phyloP scores from a whole-genome alignment of 2,329 filamentous ascomycete species.

The Cadophora luteo-olivacea region DNA sequence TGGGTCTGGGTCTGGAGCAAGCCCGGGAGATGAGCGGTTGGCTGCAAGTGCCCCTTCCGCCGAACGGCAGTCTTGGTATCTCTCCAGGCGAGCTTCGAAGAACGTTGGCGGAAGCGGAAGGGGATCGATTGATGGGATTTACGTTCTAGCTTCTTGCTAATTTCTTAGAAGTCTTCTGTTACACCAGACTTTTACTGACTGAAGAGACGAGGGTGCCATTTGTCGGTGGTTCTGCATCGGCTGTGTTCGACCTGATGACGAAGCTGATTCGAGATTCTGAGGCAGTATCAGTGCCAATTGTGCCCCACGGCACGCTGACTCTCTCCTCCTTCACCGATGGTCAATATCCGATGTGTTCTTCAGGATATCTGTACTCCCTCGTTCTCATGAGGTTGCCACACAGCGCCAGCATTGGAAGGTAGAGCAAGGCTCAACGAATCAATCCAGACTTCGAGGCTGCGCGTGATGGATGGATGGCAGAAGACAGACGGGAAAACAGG shows the following conservation, averaged over 20 bases:
- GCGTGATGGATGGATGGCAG: not conserved
- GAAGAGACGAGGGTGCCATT: not conserved
- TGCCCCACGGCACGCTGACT: not conserved
- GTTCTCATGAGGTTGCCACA: not conserved
- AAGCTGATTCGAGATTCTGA: conserved; percentile 4
- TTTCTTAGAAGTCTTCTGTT: not conserved
- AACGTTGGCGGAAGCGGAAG: not conserved
- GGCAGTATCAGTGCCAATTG: conserved; percentile 1
- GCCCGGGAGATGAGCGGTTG: not conserved
- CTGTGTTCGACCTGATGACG: conserved; percentile 1
- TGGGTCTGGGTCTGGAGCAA: not conserved
- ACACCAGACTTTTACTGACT: not conserved
- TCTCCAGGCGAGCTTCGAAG: not conserved
- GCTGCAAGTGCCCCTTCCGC: conserved; percentile 1
- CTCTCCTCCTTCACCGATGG: not conserved
- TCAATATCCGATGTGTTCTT: not conserved
- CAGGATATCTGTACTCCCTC: not conserved
- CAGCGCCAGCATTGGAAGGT: not conserved
- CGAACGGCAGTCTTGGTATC: conserved; percentile 14
- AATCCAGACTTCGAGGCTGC: not conserved
- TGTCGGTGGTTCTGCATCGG: not conserved
- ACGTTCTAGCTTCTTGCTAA: not conserved
- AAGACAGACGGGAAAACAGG: not conserved
- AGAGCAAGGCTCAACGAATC: not conserved
- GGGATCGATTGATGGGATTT: not conserved